A percentile compares a stretch with the other conserved stretches of the same genome.
phyloP scores from a whole-genome alignment of 306 rosid genomes.

The Fragaria nilgerrensis region DNA sequence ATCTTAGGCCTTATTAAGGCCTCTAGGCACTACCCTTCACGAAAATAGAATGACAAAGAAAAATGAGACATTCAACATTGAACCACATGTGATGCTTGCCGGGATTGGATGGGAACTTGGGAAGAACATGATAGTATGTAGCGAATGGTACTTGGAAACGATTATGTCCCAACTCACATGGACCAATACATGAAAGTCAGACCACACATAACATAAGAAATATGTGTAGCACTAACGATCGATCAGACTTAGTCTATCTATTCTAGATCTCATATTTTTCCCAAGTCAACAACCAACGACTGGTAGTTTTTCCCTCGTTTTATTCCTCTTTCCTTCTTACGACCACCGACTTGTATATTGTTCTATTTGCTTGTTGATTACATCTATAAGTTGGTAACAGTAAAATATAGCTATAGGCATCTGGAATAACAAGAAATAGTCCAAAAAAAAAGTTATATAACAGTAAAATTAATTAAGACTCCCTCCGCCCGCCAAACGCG shows the following conservation, averaged over 20 bases:
- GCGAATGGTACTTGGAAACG: background rate
- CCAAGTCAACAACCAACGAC: background rate
- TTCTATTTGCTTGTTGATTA: background rate
- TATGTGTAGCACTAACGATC: background rate
- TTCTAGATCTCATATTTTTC: background rate
- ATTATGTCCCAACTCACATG: background rate
- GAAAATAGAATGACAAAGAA: background rate
- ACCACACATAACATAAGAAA: background rate
- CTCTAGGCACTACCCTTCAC: too few relatives aligned
- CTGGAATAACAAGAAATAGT: background rate
- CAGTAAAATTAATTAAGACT: background rate
- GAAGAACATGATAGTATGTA: background rate
- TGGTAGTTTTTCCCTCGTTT: background rate
- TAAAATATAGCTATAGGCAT: background rate
- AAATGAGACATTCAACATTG: background rate
- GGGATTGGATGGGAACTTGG: background rate
- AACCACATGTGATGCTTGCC: background rate
- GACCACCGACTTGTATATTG: background rate
- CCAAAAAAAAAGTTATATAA: background rate
- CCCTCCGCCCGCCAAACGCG: slow-evolving; percentile 27
- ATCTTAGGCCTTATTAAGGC: too few relatives aligned
- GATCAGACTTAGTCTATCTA: background rate
- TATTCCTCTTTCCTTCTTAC: background rate
- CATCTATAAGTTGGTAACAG: background rate
- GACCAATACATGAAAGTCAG: background rate